A percentile compares a stretch with the other conserved stretches of the same genome.
phyloP scores from a whole-genome alignment of 73 alveolate genomes.

The Paramecium biaurelia region DNA sequence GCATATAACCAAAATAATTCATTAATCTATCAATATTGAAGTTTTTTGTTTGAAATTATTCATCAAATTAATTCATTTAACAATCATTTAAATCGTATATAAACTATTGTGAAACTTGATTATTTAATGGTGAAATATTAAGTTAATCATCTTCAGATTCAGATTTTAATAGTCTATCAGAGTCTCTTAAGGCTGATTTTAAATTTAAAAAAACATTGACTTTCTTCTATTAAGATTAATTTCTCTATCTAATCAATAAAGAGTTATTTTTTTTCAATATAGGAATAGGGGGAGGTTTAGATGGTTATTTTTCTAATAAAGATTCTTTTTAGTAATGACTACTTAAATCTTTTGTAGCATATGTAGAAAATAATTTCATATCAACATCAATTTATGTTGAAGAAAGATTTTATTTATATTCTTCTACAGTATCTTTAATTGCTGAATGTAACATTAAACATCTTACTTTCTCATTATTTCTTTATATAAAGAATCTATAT shows the following conservation, averaged over 20 bases:
- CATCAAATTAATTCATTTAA: not conserved
- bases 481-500: not conserved
- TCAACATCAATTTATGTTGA: not conserved
- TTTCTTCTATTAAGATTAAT: not conserved
- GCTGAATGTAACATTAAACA: not conserved
- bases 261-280: not conserved
- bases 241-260: not conserved
- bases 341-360: not conserved
- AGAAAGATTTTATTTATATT: not conserved
- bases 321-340: not conserved
- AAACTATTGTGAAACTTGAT: not conserved
- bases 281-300: not conserved
- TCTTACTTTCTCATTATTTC: not conserved
- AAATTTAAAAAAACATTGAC: not conserved
- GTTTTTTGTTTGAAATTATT: not conserved
- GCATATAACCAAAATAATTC: slow-evolving; percentile 8
- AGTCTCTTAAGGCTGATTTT: not conserved
- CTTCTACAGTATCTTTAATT: not conserved
- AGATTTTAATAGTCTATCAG: not conserved
- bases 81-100: not conserved
- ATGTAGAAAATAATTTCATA: not conserved
- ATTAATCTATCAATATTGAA: not conserved
- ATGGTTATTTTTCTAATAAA: not conserved
- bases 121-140: not conserved
- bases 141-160: not conserved